A percentile compares a stretch with the other conserved stretches of the same genome.
phyloP scores from a whole-genome alignment of 163 green algal species.

The Scenedesmus sp. region DNA sequence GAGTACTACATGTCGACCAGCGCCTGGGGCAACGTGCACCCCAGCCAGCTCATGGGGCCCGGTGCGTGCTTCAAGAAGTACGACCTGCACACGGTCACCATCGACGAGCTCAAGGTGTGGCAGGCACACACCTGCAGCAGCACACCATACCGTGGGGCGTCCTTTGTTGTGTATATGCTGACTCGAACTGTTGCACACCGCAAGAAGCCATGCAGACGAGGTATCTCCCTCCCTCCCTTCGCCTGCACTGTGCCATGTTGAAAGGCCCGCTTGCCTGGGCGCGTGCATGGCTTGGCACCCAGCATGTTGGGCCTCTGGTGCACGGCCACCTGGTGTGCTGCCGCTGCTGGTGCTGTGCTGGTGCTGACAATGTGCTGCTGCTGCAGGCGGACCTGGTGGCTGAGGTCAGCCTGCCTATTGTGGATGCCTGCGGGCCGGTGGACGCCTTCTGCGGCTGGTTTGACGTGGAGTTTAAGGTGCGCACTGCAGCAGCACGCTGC shows the following conservation, averaged over 20 bases:
- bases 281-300: too few relatives aligned
- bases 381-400: slow-evolving; percentile 37
- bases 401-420: slow-evolving; percentile 78
- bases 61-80: slow-evolving; percentile 84
- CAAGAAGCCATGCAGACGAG: too few relatives aligned
- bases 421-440: slow-evolving; percentile 73
- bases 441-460: slow-evolving; percentile 93
- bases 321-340: neutral
- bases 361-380: slow-evolving; percentile 3
- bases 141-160: too few relatives aligned
- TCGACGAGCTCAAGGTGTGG: slow-evolving; percentile 87
- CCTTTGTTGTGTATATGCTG: too few relatives aligned
- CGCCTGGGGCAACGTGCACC: slow-evolving; percentile 91
- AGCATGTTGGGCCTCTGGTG: too few relatives aligned
- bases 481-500: neutral
- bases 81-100: slow-evolving; percentile 90
- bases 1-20: slow-evolving; percentile 90
- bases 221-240: too few relatives aligned
- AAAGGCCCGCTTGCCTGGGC: too few relatives aligned
- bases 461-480: slow-evolving; percentile 80
- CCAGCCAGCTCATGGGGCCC: slow-evolving; percentile 87
- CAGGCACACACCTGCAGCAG: neutral
- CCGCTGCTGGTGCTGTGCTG: neutral
- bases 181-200: too few relatives aligned
- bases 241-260: too few relatives aligned